These are phyloP conservation scores for Kazachstania bromeliacearum DNA, from an alignment of 805 yeast genomes.

Conservation along the genomic window DNA sequence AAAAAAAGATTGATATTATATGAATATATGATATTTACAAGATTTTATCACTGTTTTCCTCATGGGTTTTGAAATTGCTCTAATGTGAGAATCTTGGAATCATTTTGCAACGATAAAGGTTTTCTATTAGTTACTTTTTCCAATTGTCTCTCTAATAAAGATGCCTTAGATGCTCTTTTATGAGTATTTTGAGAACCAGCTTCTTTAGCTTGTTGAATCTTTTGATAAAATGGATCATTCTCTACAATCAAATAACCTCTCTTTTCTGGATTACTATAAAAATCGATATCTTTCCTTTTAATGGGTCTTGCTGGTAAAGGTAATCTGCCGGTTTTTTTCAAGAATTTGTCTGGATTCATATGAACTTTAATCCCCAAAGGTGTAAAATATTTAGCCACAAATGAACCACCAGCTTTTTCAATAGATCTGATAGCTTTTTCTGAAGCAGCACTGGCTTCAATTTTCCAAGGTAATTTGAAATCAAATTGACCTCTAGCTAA, in stretches of 20 bases:
- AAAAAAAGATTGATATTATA: too few species aligned
- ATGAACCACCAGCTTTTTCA: constrained; percentile 64
- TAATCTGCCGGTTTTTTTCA: constrained; percentile 62
- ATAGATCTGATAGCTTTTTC: constrained; percentile 61
- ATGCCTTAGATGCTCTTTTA: constrained; percentile 20
- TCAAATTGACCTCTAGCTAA: constrained; percentile 54
- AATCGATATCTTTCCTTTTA: constrained; percentile 67
- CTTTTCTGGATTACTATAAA: constrained; percentile 58
- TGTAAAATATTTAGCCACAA: constrained; percentile 62
- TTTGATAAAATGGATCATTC: constrained; percentile 22
- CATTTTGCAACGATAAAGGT: constrained; percentile 1
- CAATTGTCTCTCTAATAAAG: constrained; percentile 27
- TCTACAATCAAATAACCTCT: constrained; percentile 64
- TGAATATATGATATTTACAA: too few species aligned
- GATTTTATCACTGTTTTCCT: background rate
- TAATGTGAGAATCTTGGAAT: constrained; percentile 5
- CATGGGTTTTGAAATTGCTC: constrained; percentile 5
- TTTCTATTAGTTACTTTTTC: constrained; percentile 9
- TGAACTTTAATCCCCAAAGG: constrained; percentile 66
- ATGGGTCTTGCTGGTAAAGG: constrained; percentile 85
- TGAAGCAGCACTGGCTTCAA: constrained; percentile 81
- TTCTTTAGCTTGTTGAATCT: constrained; percentile 16
- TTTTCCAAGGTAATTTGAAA: constrained; percentile 50
- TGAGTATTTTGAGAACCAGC: constrained; percentile 10
- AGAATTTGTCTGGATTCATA: constrained; percentile 60